Conservation (phyloP, 1,139 yeast species). For the Geotrichum candidum region DNA sequence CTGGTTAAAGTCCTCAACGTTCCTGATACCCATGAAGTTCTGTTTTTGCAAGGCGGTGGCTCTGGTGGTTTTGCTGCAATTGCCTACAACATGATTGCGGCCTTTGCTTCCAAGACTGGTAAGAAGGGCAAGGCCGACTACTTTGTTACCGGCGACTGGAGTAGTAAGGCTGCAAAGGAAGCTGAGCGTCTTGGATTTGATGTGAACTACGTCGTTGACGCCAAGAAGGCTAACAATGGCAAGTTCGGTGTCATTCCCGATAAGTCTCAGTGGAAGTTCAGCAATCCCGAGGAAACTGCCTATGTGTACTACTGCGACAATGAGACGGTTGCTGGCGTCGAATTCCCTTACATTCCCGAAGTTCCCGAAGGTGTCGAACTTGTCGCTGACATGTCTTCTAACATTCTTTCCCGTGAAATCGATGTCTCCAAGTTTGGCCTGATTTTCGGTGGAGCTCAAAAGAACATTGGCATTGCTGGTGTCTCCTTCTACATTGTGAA, state of each 20-base stretch:
- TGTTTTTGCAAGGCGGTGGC: constrained; percentile 96
- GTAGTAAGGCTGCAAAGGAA: constrained; percentile 79
- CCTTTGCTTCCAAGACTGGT: constrained; percentile 55
- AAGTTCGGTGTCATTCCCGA: constrained; percentile 67
- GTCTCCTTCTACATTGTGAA: constrained; percentile 84
- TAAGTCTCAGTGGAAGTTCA: constrained; percentile 52
- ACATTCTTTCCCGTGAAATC: constrained; percentile 71
- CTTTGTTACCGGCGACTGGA: constrained; percentile 90
- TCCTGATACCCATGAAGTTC: constrained; percentile 90
- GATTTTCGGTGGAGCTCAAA: constrained; percentile 88
- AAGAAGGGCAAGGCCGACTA: constrained; percentile 78
- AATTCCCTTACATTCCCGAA: constrained; percentile 55
- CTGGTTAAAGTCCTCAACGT: constrained; percentile 57
- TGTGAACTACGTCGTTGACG: constrained; percentile 60
- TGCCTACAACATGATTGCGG: constrained; percentile 75
- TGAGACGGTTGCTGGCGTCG: constrained; percentile 93
- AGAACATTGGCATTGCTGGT: constrained; percentile 95
- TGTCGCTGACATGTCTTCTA: constrained; percentile 93
- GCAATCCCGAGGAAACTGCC: constrained; percentile 53
- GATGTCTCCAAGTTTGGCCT: constrained; percentile 83
- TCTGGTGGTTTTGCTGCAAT: constrained; percentile 90
- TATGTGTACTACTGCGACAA: constrained; percentile 90
- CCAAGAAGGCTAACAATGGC: constrained; percentile 46
- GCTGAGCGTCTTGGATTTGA: constrained; percentile 79
- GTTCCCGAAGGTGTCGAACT: constrained; percentile 63